These are phyloP conservation scores for Collybia mongolica DNA, from an alignment of 768 basidiomycete species.

Conservation along the genomic window DNA sequence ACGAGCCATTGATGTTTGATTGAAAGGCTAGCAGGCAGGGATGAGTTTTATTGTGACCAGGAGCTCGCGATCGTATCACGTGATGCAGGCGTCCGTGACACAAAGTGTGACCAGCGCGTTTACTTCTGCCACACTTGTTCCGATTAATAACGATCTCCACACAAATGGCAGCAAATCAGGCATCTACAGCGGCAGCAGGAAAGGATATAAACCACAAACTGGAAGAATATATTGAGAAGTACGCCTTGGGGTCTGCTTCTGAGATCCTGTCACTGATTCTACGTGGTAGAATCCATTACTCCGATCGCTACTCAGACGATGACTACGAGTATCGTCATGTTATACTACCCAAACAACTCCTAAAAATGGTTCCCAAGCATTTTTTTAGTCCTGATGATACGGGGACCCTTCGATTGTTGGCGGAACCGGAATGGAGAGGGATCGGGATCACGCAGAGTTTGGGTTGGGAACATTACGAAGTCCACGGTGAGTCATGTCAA, in stretches of 20 bases:
- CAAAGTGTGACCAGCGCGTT: not conserved
- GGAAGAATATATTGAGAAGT: slow-evolving; percentile 83
- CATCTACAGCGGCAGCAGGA: slow-evolving; percentile 15
- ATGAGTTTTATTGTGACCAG: no score
- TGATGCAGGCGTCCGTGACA: no score
- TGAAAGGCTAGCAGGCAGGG: no score
- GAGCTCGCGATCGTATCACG: no score
- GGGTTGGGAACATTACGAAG: slow-evolving; percentile 97
- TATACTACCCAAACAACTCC: slow-evolving; percentile 90
- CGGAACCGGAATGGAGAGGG: slow-evolving; percentile 92
- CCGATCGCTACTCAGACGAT: slow-evolving; percentile 91
- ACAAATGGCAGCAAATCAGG: slow-evolving; percentile 26
- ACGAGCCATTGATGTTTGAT: no score
- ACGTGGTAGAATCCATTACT: slow-evolving; percentile 75
- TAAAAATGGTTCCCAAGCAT: slow-evolving; percentile 90
- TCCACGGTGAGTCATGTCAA: slow-evolving; percentile 64
- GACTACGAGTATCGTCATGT: slow-evolving; percentile 96
- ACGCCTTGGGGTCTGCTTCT: slow-evolving; percentile 15
- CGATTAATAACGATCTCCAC: not conserved
- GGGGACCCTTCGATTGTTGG: slow-evolving; percentile 77
- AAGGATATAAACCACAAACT: slow-evolving; percentile 51
- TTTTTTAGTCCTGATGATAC: slow-evolving; percentile 74
- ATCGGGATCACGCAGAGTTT: slow-evolving; percentile 96
- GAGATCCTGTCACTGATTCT: slow-evolving; percentile 11
- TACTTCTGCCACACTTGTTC: not conserved